Base-by-base conservation (phyloP, 768 basidiomycete genomes). In the Collybiopsis confluens region DNA sequence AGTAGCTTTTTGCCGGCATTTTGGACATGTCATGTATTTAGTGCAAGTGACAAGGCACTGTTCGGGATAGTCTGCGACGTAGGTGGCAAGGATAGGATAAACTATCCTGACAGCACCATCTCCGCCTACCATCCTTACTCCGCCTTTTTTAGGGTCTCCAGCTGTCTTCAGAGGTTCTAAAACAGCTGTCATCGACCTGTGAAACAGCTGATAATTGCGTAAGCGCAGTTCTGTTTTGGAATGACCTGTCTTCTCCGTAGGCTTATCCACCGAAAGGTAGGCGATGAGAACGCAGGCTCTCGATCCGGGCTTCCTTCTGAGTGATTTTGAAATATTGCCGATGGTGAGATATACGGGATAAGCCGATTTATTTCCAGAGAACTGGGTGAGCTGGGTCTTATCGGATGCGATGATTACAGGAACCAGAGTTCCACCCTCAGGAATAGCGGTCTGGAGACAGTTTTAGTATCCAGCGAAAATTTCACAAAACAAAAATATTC, bases 291-390 rank as follows among this genome's bases (percentile, higher is more conserved):
- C 21, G n/a, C 23, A 23, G n/a, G n/a, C 41, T n/a, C 23, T 6
- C 23, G 8, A 5, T 8, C 8, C 8, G 6, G 44, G 44, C 42
- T 65, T 38, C 1, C 64, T 55, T 0, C 62, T 60, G 9, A 63
- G 49, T 2, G 55, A 49, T 35, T 68, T 69, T 3, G 52, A 24
- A 13, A 71, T 60, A 37, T 72, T 71, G 0, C 65, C 70, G 37
- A 71, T 59, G 0, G 69, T 64, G 0, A 72, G 51, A 52, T 73
- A 73, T 2, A 71, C 64, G 2, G 72, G 70, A 56, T 64, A 70
- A 6, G 66, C 64, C 36, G 52, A 35, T 51, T 70, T 66, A 49
- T 69, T 63, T 2, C 67, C 61, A 0, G 58, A 37, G 49, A 71
- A 67, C 2, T 58, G 46, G 0, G 66, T 62, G 1, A 73, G 59